Evolutionary conservation across 768 basidiomycete species (phyloP).

Genomic region (Nevesoporus exiguus): DNA sequence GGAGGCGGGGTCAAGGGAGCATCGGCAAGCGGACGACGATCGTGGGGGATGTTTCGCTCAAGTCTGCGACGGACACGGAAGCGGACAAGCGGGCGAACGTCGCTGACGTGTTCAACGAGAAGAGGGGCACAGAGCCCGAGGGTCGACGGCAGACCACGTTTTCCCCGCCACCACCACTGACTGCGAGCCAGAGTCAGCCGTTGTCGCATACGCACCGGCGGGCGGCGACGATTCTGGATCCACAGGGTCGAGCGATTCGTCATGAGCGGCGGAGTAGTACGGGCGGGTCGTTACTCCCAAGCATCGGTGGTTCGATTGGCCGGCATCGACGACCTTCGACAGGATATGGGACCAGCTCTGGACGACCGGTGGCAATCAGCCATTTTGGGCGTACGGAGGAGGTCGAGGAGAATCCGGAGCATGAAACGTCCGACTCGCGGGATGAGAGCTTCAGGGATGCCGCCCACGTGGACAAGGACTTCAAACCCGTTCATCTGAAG

Average conservation of each 20-base stretch:
- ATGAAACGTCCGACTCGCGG: slow-evolving; percentile 29
- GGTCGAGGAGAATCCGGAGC: slow-evolving; percentile 47
- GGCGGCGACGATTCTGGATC: slow-evolving; percentile 75
- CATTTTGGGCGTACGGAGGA: slow-evolving; percentile 51
- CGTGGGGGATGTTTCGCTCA: slow-evolving; percentile 39
- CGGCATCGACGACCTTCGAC: slow-evolving; percentile 71
- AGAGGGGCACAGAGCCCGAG: slow-evolving; percentile 21
- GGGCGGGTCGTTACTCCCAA: slow-evolving; percentile 53
- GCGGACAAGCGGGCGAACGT: slow-evolving; percentile 30
- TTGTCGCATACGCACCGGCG: slow-evolving; percentile 61
- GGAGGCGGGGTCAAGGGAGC: slow-evolving; percentile 37
- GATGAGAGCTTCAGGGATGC: no score
- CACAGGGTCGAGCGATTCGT: slow-evolving; percentile 54
- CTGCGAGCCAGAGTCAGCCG: slow-evolving; percentile 53
- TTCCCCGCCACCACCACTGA: slow-evolving; percentile 32
- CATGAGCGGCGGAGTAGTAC: slow-evolving; percentile 80
- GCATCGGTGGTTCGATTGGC: slow-evolving; percentile 55
- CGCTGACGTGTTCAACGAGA: slow-evolving; percentile 21
- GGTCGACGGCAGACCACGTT: slow-evolving; percentile 20
- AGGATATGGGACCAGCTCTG: slow-evolving; percentile 41
- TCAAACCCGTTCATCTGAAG: no score
- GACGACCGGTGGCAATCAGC: slow-evolving; percentile 37
- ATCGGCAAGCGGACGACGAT: slow-evolving; percentile 49
- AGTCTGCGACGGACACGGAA: slow-evolving; percentile 37
- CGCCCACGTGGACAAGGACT: no score